Evolutionary conservation across 331 rosid genomes (phyloP).

Genomic region (Stylosanthes scabra): DNA sequence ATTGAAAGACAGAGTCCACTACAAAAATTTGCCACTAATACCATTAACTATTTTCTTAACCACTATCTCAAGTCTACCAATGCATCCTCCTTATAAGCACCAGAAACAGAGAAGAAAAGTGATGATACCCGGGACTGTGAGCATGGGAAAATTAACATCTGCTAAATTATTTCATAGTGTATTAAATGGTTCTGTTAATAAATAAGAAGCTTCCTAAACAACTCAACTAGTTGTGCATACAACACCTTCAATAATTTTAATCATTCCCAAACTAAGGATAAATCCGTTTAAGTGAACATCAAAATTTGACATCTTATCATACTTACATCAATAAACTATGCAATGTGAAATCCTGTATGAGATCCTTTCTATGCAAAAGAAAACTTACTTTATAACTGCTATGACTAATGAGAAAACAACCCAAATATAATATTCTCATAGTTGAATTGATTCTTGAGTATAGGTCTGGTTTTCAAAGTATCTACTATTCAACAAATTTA

Average conservation of each 20-base stretch:
- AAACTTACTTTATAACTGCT: background rate
- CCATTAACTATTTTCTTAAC: too few species aligned
- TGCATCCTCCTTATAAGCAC: background rate
- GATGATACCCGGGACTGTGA: background rate
- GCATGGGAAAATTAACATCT: background rate
- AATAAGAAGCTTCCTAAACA: background rate
- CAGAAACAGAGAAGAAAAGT: background rate
- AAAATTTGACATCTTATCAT: too few species aligned
- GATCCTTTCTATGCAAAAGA: background rate
- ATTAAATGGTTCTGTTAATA: background rate
- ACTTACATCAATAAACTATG: background rate
- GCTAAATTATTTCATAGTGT: background rate
- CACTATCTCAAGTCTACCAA: background rate
- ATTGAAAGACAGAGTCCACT: too few species aligned
- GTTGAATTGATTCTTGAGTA: background rate
- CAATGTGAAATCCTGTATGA: background rate
- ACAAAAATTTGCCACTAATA: too few species aligned
- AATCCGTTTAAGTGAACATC: background rate
- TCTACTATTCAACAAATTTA: background rate
- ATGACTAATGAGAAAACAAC: background rate
- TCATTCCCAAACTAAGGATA: background rate
- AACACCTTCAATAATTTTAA: background rate
- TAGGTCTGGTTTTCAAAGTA: background rate
- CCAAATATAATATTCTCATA: too few species aligned
- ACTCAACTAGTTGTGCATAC: background rate